A percentile compares a stretch with the other conserved stretches of the same genome.
Conservation (phyloP, 352 stramenopile species). For the Phytopythium litorale region DNA sequence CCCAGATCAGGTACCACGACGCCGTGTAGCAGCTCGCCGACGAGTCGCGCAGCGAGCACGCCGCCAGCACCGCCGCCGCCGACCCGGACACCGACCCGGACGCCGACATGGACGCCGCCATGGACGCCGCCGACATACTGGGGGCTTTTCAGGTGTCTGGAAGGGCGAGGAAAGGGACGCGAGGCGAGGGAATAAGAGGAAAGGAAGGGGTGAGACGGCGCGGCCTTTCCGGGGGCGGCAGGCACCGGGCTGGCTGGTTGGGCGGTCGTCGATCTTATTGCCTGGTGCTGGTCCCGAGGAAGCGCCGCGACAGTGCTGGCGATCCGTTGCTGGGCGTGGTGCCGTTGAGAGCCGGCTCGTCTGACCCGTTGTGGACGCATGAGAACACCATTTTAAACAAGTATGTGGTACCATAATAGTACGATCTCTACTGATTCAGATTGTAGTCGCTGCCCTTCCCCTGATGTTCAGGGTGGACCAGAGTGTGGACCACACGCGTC, state of each 20-base stretch:
- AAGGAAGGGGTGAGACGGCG: neutral
- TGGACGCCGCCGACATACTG: no score
- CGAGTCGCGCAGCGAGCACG: slow-evolving; percentile 58
- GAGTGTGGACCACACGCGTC: neutral
- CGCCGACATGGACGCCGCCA: neutral
- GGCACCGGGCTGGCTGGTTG: neutral
- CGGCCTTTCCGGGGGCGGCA: neutral
- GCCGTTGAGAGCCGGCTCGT: neutral
- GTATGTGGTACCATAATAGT: no score
- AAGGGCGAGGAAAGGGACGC: no score
- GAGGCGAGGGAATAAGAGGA: neutral
- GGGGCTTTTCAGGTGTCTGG: no score
- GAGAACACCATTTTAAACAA: neutral
- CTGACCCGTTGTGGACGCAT: neutral
- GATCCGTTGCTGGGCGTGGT: neutral
- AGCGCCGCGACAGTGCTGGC: no score
- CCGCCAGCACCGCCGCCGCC: slow-evolving; percentile 12
- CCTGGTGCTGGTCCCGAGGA: no score
- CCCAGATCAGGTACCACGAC: slow-evolving; percentile 78
- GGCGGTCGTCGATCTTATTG: neutral
- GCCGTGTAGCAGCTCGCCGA: slow-evolving; percentile 67
- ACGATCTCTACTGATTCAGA: neutral
- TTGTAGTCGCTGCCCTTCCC: neutral
- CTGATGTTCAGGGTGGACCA: neutral
- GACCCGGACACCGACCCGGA: neutral